Evolutionary conservation across 2,329 filamentous ascomycete species (phyloP), one percentile per base, ranked within the genome.

Genomic region (Alternaria dauci): DNA sequence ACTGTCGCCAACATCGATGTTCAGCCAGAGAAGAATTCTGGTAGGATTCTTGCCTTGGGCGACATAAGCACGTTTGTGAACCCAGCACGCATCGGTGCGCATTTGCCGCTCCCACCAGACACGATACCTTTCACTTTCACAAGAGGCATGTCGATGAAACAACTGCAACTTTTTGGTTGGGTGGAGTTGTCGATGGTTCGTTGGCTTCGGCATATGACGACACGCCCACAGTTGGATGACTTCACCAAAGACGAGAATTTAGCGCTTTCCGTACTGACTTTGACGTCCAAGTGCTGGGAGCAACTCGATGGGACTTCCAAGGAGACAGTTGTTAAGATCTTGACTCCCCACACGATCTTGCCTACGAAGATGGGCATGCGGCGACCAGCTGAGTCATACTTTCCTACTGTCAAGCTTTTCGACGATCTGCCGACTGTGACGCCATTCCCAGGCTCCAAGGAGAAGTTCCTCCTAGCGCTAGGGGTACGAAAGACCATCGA

Each of bases 401-500:
- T 99, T 73, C 88, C 92, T 2, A 91, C 88, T n/a, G 95, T 99
- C 38, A 95, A 93, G 76, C 83, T 99, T 0, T 99, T 99, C 72
- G 93, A 97, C 63, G 95, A 99, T 75, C 83, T 99, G 16, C 94
- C 95, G 0, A 89, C 90, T 12, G 88, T 98, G 2, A 87, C 89
- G 12, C 88, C 94, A 43, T 88, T 78, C 48, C 65, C 90, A 41
- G 87, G 89, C 32, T 87, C 97, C 12, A 98, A 97, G 75, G 94
- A 98, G 46, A 97, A 96, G 76, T 92, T 99, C 63, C 80, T 99
- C 43, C 81, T 86, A 3, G 87, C 91, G 2, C 83, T 99, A 32
- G 94, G 95, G 3, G 94, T 99, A 26, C 89, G 95, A 60, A 98
- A 98, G 81, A 99, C 95, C 0, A 89, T 99, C 20, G 95, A 99